These are phyloP conservation scores for Trichoderma sp. DNA, from an alignment of 2,329 filamentous ascomycete species.

Conservation along the genomic window DNA sequence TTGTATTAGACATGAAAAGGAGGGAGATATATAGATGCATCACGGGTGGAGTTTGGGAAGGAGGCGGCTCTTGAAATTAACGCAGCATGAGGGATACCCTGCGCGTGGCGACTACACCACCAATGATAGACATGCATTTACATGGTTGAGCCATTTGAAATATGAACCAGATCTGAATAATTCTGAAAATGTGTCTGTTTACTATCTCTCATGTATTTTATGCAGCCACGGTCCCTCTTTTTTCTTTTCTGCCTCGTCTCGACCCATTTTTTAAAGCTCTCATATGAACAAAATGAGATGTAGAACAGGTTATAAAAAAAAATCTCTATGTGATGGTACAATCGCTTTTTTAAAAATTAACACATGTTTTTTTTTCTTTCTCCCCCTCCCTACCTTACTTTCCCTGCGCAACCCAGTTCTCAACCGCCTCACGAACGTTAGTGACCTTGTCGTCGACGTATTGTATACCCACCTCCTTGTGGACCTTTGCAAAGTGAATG, in stretches of 20 bases:
- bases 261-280: not conserved
- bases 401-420: conserved; percentile 89
- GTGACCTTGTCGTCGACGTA: conserved; percentile 80
- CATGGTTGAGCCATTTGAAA: not conserved
- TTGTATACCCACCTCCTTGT: conserved; percentile 65
- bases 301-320: conserved; percentile 29
- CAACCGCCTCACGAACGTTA: conserved; percentile 70
- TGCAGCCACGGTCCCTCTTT: not conserved
- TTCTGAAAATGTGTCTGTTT: not conserved
- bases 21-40: not conserved
- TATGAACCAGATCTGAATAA: not conserved
- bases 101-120: not conserved
- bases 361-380: conserved; percentile 36
- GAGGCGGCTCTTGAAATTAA: not conserved
- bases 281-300: conserved; percentile 7
- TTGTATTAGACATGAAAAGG: not conserved
- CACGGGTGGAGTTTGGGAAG: not conserved
- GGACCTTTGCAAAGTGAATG: conserved; percentile 69
- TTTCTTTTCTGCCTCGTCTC: not conserved
- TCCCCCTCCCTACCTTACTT: conserved; percentile 66
- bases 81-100: not conserved
- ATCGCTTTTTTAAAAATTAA: conserved; percentile 25
- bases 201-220: not conserved
- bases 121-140: not conserved
- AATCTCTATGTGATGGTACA: conserved; percentile 40